Percentiles rank a stretch among this genome's conserved stretches.
phyloP scores from a whole-genome alignment of 2,329 filamentous ascomycete species.

The Tricladium varicosporioides region DNA sequence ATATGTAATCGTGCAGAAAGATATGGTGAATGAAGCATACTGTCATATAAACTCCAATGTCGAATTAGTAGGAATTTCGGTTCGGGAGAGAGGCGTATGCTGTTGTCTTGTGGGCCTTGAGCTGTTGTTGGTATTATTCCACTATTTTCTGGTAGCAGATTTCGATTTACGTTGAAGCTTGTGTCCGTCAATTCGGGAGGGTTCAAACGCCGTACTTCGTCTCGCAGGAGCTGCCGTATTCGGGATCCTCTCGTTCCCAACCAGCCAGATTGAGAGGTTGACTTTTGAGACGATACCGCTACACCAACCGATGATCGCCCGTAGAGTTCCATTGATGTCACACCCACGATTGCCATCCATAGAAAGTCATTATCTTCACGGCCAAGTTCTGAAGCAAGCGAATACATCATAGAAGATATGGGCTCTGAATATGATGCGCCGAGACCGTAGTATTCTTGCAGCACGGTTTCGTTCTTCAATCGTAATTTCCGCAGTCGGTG shows the following conservation, averaged over 20 bases:
- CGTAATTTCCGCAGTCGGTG: slow-evolving; percentile 73
- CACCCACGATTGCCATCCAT: slow-evolving; percentile 92
- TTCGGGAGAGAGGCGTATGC: slow-evolving; percentile 89
- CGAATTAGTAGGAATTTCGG: slow-evolving; percentile 89
- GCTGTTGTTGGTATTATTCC: slow-evolving; percentile 90
- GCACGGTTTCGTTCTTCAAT: slow-evolving; percentile 70
- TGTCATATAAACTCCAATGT: slow-evolving; percentile 97
- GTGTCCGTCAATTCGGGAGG: slow-evolving; percentile 64
- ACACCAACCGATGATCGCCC: slow-evolving; percentile 81
- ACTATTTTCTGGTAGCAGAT: slow-evolving; percentile 61
- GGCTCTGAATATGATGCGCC: slow-evolving; percentile 93
- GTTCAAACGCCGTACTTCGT: slow-evolving; percentile 92
- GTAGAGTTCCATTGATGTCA: slow-evolving; percentile 90
- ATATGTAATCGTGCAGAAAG: slow-evolving; percentile 88
- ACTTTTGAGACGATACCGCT: slow-evolving; percentile 58
- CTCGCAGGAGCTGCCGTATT: slow-evolving; percentile 80
- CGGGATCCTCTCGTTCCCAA: slow-evolving; percentile 78
- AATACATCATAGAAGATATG: slow-evolving; percentile 91
- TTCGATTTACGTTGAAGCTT: slow-evolving; percentile 55
- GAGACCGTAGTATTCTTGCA: slow-evolving; percentile 80
- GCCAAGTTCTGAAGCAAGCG: slow-evolving; percentile 88
- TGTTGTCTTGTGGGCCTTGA: slow-evolving; percentile 83
- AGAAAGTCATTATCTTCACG: slow-evolving; percentile 95
- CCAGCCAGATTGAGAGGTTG: slow-evolving; percentile 66
- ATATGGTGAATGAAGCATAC: slow-evolving; percentile 96